Conservation (phyloP, 73 alveolate genomes). For the Paramecium pentaurelia region DNA sequence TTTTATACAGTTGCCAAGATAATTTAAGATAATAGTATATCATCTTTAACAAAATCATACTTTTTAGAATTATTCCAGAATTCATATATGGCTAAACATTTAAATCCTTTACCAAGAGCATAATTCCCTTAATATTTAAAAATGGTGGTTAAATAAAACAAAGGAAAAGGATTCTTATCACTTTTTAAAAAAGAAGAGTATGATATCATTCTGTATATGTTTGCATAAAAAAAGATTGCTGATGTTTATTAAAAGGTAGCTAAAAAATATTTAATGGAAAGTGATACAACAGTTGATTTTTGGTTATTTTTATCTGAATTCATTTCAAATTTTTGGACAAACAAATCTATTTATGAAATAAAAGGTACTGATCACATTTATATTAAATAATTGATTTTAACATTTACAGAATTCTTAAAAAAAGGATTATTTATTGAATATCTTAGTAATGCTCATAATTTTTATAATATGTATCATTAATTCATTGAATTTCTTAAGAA, state of each 20-base stretch:
- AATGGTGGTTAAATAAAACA: not conserved
- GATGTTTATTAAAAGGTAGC: not conserved
- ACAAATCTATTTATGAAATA: not conserved
- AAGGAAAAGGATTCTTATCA: not conserved
- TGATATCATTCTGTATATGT: not conserved
- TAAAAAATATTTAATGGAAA: not conserved
- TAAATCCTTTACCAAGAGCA: not conserved
- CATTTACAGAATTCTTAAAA: not conserved
- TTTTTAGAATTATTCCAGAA: not conserved
- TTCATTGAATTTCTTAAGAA: constrained; percentile 15
- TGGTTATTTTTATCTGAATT: not conserved
- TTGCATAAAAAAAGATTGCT: not conserved
- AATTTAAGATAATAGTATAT: not conserved
- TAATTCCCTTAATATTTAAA: constrained; percentile 28
- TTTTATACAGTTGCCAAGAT: not conserved
- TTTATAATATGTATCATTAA: constrained; percentile 23
- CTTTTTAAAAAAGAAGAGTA: not conserved
- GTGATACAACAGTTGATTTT: not conserved
- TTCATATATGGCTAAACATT: constrained; percentile 33
- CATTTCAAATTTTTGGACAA: not conserved
- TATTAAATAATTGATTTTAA: not conserved
- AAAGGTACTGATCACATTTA: not conserved
- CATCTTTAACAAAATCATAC: not conserved
- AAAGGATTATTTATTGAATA: constrained; percentile 23
- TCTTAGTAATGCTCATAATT: not conserved